phyloP scores from a whole-genome alignment of 257 asterid species.

The Forsythia suspensa region DNA sequence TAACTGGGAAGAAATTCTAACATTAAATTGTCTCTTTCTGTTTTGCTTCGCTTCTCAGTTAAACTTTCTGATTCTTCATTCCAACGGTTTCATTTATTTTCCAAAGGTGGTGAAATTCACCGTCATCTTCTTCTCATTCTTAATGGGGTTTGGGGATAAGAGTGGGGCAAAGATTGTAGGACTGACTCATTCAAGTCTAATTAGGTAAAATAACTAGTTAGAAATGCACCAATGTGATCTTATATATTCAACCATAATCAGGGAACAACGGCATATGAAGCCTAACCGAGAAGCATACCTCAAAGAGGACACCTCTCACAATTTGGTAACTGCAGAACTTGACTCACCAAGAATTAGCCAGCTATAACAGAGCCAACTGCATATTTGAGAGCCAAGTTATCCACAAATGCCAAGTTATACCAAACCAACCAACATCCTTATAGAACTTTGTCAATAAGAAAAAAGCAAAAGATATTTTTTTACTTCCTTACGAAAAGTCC shows the following conservation, averaged over 20 bases:
- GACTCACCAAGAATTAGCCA: slow-evolving; percentile 73
- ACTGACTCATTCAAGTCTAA: not conserved
- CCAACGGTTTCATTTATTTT: slow-evolving; percentile 1
- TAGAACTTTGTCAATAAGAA: slow-evolving; percentile 25
- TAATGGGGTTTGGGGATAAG: not conserved
- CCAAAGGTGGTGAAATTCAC: not conserved
- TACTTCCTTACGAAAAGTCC: slow-evolving; percentile 47
- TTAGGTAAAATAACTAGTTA: slow-evolving; percentile 18
- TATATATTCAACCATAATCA: slow-evolving; percentile 21
- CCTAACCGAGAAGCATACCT: slow-evolving; percentile 83
- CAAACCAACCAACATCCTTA: slow-evolving; percentile 17
- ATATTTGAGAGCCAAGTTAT: slow-evolving; percentile 65
- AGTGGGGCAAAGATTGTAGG: not conserved
- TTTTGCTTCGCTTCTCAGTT: not conserved
- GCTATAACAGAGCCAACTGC: slow-evolving; percentile 72
- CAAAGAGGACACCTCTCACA: slow-evolving; percentile 87
- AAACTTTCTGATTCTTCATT: not conserved
- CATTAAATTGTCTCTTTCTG: not conserved
- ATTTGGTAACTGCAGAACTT: slow-evolving; percentile 60
- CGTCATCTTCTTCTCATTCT: not conserved
- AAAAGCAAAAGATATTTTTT: slow-evolving; percentile 20
- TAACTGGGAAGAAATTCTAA: not conserved
- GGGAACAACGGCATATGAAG: slow-evolving; percentile 37
- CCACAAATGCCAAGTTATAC: slow-evolving; percentile 33
- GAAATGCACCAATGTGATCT: slow-evolving; percentile 10